phyloP scores from a whole-genome alignment of 106 monocot species.

The Dendrobium officinale region DNA sequence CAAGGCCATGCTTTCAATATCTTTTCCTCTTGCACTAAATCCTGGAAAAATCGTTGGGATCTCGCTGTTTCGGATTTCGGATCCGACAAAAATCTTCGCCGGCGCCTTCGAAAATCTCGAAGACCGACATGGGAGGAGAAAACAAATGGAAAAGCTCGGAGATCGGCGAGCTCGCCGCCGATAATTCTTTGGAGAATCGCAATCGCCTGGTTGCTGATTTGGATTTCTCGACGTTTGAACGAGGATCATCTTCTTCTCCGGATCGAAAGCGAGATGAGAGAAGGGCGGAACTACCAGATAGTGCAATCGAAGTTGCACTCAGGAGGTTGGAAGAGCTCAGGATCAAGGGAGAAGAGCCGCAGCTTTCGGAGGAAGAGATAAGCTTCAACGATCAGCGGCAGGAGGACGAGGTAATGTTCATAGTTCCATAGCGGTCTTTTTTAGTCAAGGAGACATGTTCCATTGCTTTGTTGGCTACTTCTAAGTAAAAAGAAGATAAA shows the following conservation, averaged over 20 bases:
- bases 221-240: not conserved
- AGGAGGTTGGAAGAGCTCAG: conserved; percentile 10
- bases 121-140: not conserved
- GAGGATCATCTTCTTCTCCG: not conserved
- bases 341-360: not conserved
- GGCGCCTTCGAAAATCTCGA: not conserved
- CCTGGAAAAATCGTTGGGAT: too few relatives aligned
- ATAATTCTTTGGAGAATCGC: not conserved
- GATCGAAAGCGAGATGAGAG: not conserved
- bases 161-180: not conserved
- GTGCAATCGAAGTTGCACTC: conserved; percentile 3
- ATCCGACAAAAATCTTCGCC: not conserved
- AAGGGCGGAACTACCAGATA: not conserved
- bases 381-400: conserved; percentile 18
- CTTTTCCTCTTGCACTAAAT: too few relatives aligned
- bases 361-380: conserved; percentile 11
- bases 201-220: not conserved
- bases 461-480: too few relatives aligned
- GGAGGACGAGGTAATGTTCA: conserved; percentile 18
- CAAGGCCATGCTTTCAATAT: too few relatives aligned
- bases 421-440: not conserved
- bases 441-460: too few relatives aligned
- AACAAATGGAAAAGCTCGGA: not conserved
- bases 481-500: too few relatives aligned
- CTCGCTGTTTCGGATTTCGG: too few relatives aligned